Conservation (phyloP, 164 flowering plant species). For the Umbilicus rupestris region DNA sequence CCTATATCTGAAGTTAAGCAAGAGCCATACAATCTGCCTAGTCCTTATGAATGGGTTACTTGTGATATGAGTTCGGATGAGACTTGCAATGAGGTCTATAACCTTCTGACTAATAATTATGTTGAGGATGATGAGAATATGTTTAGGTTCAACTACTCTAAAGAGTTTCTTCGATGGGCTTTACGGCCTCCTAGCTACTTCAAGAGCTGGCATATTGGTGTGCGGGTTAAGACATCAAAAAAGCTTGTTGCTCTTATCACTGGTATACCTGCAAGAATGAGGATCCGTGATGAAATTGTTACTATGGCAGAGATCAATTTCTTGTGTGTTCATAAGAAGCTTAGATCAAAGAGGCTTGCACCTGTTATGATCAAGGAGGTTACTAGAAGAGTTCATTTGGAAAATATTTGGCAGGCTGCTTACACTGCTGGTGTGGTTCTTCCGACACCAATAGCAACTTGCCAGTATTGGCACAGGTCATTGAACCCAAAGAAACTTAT, state of each 20-base stretch:
- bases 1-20: constrained; percentile 11
- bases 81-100: constrained; percentile 13
- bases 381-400: constrained; percentile 13
- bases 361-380: constrained; percentile 13
- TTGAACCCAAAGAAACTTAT: constrained; percentile 14
- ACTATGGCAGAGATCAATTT: constrained; percentile 11
- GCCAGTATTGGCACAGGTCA: constrained; percentile 13
- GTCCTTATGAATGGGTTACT: constrained; percentile 10
- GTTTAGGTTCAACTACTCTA: constrained; percentile 11
- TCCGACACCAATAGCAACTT: constrained; percentile 11
- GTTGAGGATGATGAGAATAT: constrained; percentile 14
- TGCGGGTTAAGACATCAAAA: constrained; percentile 9
- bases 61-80: constrained; percentile 12
- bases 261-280: constrained; percentile 10
- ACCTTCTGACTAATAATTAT: constrained; percentile 8
- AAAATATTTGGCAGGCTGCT: constrained; percentile 14
- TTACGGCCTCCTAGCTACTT: constrained; percentile 7
- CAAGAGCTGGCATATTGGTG: constrained; percentile 12
- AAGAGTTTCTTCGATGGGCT: constrained; percentile 10
- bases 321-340: constrained; percentile 14
- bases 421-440: constrained; percentile 10
- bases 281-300: constrained; percentile 11
- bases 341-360: constrained; percentile 12
- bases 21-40: constrained; percentile 9
- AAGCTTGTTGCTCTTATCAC: constrained; percentile 12